Evolutionary conservation across 768 basidiomycete genomes (phyloP), one percentile per base, ranked within the genome.

Genomic region (Daedaleopsis sinensis): DNA sequence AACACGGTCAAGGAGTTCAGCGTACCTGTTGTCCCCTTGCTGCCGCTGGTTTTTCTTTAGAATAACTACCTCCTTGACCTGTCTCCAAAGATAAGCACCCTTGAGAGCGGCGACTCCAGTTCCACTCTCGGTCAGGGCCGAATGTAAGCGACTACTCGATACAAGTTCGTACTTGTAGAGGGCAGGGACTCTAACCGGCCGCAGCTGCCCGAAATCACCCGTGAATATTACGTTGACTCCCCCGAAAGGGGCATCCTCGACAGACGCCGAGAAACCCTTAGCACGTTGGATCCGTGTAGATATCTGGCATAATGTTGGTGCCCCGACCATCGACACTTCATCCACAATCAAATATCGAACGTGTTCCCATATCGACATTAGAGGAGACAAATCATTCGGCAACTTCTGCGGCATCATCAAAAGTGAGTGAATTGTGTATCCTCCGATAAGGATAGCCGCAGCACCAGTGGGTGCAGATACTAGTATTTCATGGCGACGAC

Each of bases 191-290:
- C 50, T 21, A 0, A 71, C 66, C 19, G 74, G 74, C 16, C 58
- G 58, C 44, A 68, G 52, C 42, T 75, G 74, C 4, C 62, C 66
- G 49, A 75, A 72, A 47, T 75, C 73, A 15, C 74, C 73, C 0
- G 64, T 58, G 56, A 74, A 72, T 1, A 76, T 73, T 1, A 77
- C 58, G 58, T 73, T 75, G 0, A 75, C 58, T 0, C 72, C 72
- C 0, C 76, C 75, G 51, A 73, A 75, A 0, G 67, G 68, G 18
- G 38, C 1, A n/a, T 62, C 44, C 12, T 39, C 48, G 1, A 18
- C 32, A 23, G n/a, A 1, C 5, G 1, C 12, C 18, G 61, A 52
- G 4, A 62, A 50, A 50, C 68, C 58, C 68, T 47, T 70, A 0
- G 68, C 71, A n/a, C 59, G 42, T 13, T 65, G 51, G 9, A 75